Base-by-base conservation (phyloP, 2,329 filamentous ascomycete species). In the Hypoxylon sp. region DNA sequence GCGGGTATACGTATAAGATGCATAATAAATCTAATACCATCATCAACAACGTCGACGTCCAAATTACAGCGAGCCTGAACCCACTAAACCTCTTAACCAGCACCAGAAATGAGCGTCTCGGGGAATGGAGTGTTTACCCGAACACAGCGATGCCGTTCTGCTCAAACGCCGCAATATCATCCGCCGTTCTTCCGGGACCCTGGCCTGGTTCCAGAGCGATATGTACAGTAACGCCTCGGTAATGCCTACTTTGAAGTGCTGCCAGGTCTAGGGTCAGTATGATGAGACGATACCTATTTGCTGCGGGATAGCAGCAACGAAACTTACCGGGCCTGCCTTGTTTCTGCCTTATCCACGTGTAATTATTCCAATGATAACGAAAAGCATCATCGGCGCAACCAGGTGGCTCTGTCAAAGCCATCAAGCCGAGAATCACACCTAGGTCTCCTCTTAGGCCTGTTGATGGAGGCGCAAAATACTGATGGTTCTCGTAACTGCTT, bases 321-420 rank as follows among this genome's bases (percentile, higher is more conserved):
- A 31, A 33, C 48, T 51, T 31, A 51, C 48, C 27, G 1, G 22
- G 27, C 48, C 27, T 51, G 7, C n/a, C n/a, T n/a, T 42, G 48
- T 7, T n/a, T 51, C 14, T 51, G 27, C 1, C 13, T 10, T 3
- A 31, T 51, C 48, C 48, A 51, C 27, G 4, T 51, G 6, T 30
- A 51, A 31, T 70, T 58, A 46, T 46, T 64, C 58, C 56, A 62
- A 4, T 42, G 35, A 6, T 10, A 4, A 5, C 6, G 6, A 49
- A 74, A 74, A 2, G 71, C 68, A 11, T 50, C 22, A 48, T 72
- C 66, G 2, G 64, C 65, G 1, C 46, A 13, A 1, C 59, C 53
- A 10, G 1, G 31, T 6, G 53, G 44, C 22, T 73, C 58, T 6
- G 70, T 49, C 37, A 74, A 40, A 8, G 69, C 72, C 72, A 74